phyloP scores from a whole-genome alignment of 2,329 filamentous ascomycete genomes.

The Simplicillium aogashimaense region DNA sequence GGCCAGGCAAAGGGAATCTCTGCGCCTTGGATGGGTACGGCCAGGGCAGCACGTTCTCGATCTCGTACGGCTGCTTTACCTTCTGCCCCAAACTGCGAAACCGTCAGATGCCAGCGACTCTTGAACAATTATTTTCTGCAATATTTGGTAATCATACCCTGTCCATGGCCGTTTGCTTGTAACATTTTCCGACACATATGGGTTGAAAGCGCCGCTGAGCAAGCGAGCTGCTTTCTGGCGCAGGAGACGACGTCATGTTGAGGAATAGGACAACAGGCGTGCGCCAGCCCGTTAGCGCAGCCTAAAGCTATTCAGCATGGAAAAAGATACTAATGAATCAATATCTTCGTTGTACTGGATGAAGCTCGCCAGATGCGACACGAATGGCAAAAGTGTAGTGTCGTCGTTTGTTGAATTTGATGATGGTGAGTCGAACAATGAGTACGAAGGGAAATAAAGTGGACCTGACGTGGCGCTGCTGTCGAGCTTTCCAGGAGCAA shows the following conservation, averaged over 20 bases:
- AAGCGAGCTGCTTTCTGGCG: neutral
- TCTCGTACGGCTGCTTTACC: slow-evolving; percentile 21
- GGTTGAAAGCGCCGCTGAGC: too few species aligned
- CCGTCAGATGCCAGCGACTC: slow-evolving; percentile 1
- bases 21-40: slow-evolving; percentile 11
- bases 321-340: too few species aligned
- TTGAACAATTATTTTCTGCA: neutral
- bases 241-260: neutral
- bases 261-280: too few species aligned
- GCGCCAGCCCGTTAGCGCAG: too few species aligned
- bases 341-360: too few species aligned
- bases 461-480: neutral
- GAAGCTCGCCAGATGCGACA: too few species aligned
- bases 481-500: too few species aligned
- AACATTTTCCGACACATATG: slow-evolving; percentile 21
- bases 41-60: slow-evolving; percentile 20
- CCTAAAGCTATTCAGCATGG: too few species aligned
- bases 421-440: too few species aligned
- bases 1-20: slow-evolving; percentile 21
- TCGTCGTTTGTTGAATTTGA: too few species aligned
- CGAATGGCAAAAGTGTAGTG: too few species aligned
- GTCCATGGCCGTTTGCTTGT: slow-evolving; percentile 24
- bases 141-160: slow-evolving; percentile 17
- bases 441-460: too few species aligned
- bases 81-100: slow-evolving; percentile 24